Percentiles rank a stretch among this genome's conserved stretches.
Evolutionary conservation across 2,329 filamentous ascomycete species (phyloP).

Genomic region (Pseudocercospora eumusae): DNA sequence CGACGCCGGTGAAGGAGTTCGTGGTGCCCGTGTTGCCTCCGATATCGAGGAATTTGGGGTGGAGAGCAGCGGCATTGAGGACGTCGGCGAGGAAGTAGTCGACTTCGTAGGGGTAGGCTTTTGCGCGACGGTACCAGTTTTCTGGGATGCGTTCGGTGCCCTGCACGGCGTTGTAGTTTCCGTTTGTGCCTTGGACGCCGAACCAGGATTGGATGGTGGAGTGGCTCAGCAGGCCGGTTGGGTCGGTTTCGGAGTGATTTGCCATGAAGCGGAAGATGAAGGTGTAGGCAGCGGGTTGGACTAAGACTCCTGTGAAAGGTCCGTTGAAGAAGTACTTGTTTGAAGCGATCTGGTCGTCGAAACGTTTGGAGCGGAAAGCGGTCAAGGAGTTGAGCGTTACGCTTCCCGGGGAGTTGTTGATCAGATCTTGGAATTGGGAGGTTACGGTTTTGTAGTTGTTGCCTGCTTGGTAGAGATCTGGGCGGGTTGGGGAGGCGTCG

Average conservation of each 20-base stretch:
- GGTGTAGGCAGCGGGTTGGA: conserved; percentile 34
- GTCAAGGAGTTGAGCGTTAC: conserved; percentile 23
- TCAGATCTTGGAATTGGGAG: conserved; percentile 36
- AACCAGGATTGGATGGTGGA: conserved; percentile 32
- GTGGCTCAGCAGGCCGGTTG: conserved; percentile 28
- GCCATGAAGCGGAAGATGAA: conserved; percentile 41
- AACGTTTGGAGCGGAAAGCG: conserved; percentile 27
- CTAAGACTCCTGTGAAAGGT: conserved; percentile 36
- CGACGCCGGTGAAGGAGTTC: conserved; percentile 32
- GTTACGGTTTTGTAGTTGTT: conserved; percentile 33
- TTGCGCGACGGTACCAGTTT: conserved; percentile 38
- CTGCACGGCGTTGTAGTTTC: conserved; percentile 26
- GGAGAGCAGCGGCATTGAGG: conserved; percentile 26
- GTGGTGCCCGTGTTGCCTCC: conserved; percentile 37
- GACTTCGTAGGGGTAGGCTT: conserved; percentile 37
- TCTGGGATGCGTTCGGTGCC: conserved; percentile 34
- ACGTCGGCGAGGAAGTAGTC: conserved; percentile 35
- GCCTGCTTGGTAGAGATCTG: conserved; percentile 38
- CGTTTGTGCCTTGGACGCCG: conserved; percentile 28
- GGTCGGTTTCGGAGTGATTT: conserved; percentile 32
- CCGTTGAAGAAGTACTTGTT: conserved; percentile 38
- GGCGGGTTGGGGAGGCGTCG: conserved; percentile 40
- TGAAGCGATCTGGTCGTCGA: conserved; percentile 24
- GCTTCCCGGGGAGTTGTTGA: conserved; percentile 30
- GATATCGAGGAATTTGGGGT: conserved; percentile 39